Conservation (phyloP, 23 red algal genomes). For the Gracilaria vermiculophylla region DNA sequence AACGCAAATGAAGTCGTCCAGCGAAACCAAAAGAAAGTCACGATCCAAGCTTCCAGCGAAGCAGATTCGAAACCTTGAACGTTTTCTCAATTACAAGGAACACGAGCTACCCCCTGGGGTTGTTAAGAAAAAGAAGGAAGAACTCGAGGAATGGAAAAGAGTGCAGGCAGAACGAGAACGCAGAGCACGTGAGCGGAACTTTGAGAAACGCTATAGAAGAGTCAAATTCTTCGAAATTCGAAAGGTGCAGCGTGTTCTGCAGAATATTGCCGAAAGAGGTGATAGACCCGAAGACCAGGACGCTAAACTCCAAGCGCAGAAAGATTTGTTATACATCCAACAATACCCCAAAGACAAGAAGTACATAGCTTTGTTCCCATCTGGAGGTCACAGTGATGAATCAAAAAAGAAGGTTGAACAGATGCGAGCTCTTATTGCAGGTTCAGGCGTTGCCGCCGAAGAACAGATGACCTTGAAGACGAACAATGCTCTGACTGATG, state of each 20-base stretch:
- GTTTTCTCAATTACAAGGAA: constrained; percentile 26
- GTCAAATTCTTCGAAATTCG: constrained; percentile 72
- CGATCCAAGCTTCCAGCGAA: not conserved
- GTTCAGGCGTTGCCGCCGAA: not conserved
- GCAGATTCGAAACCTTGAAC: constrained; percentile 47
- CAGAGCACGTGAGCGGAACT: constrained; percentile 37
- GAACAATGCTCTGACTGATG: not conserved
- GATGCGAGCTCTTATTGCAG: constrained; percentile 51
- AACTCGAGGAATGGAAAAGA: constrained; percentile 37
- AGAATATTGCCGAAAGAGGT: constrained; percentile 32
- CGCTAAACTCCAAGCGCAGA: constrained; percentile 14
- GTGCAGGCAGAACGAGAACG: constrained; percentile 32
- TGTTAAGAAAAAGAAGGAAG: constrained; percentile 28
- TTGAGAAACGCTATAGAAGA: constrained; percentile 23
- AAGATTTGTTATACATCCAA: constrained; percentile 64
- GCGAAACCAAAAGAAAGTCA: not conserved
- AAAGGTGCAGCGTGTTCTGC: constrained; percentile 46
- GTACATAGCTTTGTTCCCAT: constrained; percentile 83
- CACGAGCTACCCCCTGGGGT: not conserved
- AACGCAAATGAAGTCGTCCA: not conserved
- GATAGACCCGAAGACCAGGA: constrained; percentile 21
- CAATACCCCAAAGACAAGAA: constrained; percentile 63
- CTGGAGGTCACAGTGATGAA: constrained; percentile 64
- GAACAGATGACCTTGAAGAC: not conserved
- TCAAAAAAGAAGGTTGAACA: constrained; percentile 37